These are phyloP conservation scores for Phialophora verrucosa DNA, from an alignment of 2,329 filamentous ascomycete genomes.

Conservation along the genomic window DNA sequence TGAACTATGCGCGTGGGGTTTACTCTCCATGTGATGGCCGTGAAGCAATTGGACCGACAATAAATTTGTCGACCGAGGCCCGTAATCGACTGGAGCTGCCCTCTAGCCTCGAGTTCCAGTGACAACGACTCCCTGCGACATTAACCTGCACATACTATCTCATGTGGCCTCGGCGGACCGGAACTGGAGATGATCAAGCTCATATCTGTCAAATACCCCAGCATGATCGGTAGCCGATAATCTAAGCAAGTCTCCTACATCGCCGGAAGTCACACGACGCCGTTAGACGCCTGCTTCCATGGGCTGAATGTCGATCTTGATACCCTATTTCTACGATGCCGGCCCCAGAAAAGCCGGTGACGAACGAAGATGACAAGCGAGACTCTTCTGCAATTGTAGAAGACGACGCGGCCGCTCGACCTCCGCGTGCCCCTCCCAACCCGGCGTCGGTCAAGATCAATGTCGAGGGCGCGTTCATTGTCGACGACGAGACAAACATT, in stretches of 20 bases:
- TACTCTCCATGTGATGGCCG: neutral
- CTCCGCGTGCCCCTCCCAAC: slow-evolving; percentile 58
- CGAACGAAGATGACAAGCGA: slow-evolving; percentile 14
- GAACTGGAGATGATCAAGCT: slow-evolving; percentile 4
- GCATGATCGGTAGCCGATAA: slow-evolving; percentile 18
- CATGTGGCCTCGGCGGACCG: slow-evolving; percentile 16
- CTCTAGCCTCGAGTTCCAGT: neutral
- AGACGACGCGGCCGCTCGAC: slow-evolving; percentile 25
- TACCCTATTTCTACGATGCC: slow-evolving; percentile 19
- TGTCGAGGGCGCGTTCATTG: slow-evolving; percentile 93
- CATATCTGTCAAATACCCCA: neutral
- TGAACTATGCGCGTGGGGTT: neutral
- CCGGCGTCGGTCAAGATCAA: slow-evolving; percentile 86
- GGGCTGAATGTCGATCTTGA: slow-evolving; percentile 9
- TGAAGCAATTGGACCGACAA: slow-evolving; percentile 11
- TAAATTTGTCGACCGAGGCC: slow-evolving; percentile 25
- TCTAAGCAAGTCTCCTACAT: neutral
- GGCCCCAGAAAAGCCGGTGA: slow-evolving; percentile 12
- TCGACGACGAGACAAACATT: slow-evolving; percentile 73
- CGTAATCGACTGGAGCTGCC: neutral
- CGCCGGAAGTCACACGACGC: slow-evolving; percentile 15
- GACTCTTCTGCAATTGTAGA: slow-evolving; percentile 32
- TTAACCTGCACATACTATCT: neutral
- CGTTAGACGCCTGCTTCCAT: slow-evolving; percentile 5
- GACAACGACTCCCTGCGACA: neutral